Conservation (phyloP, 768 basidiomycete species). For the Arthromyces matolae region DNA sequence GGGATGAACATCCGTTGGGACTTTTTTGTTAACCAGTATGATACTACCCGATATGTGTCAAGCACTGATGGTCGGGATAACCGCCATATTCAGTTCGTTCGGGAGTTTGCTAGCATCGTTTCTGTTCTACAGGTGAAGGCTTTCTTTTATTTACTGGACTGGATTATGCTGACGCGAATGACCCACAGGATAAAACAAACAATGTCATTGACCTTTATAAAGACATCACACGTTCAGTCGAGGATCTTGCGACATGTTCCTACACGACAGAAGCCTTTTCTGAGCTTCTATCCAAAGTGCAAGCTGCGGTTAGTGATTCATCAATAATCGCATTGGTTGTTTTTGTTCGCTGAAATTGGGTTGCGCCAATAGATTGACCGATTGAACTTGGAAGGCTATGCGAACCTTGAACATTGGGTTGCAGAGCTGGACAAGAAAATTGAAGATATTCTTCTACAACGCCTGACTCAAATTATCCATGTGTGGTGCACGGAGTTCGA, state of each 20-base stretch:
- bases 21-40: constrained; percentile 92
- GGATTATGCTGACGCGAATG: constrained; percentile 3
- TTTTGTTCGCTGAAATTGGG: background rate
- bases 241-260: constrained; percentile 83
- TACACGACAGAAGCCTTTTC: constrained; percentile 84
- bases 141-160: background rate
- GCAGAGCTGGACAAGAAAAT: constrained; percentile 79
- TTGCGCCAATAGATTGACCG: constrained; percentile 70
- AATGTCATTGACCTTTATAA: constrained; percentile 87
- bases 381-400: constrained; percentile 93
- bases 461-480: constrained; percentile 74
- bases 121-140: constrained; percentile 78
- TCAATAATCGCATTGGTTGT: background rate
- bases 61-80: constrained; percentile 77
- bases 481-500: constrained; percentile 90
- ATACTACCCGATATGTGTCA: constrained; percentile 70
- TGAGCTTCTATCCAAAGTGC: constrained; percentile 72
- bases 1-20: constrained; percentile 98
- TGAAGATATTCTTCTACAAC: constrained; percentile 71
- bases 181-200: constrained; percentile 83
- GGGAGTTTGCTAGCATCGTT: constrained; percentile 91
- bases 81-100: constrained; percentile 88
- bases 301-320: constrained; percentile 66
- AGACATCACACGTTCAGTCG: constrained; percentile 79
- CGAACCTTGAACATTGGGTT: constrained; percentile 92